Evolutionary conservation across 306 rosid species (phyloP).

Genomic region (Vigna mungo): DNA sequence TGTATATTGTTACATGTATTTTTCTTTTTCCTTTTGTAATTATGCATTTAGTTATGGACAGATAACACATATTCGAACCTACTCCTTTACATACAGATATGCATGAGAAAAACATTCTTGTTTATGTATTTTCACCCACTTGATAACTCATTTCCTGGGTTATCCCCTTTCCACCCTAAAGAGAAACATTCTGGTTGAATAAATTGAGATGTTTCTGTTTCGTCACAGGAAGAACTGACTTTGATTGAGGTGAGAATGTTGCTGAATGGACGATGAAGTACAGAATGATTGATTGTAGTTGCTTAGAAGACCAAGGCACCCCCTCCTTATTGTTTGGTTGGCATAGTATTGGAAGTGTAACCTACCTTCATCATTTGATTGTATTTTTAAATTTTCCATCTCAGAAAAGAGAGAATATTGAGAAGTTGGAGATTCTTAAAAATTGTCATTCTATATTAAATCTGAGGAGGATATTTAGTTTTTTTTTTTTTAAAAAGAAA

Average conservation of each 20-base stretch:
- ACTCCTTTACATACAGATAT: slow-evolving; percentile 3
- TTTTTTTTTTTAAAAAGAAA: too few species aligned
- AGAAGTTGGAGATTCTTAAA: too few species aligned
- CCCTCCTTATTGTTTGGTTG: slow-evolving; percentile 1
- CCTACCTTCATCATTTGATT: background rate
- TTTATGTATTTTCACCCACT: background rate
- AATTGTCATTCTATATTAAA: too few species aligned
- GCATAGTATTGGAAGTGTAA: slow-evolving; percentile 4
- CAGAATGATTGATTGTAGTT: slow-evolving; percentile 35
- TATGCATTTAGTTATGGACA: background rate
- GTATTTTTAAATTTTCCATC: background rate
- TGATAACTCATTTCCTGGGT: background rate
- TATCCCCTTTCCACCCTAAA: background rate
- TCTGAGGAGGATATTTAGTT: too few species aligned
- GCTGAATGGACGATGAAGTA: background rate
- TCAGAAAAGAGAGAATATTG: background rate
- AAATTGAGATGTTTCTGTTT: slow-evolving; percentile 2
- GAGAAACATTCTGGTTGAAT: background rate
- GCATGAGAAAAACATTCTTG: slow-evolving; percentile 6
- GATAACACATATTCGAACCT: background rate
- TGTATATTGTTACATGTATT: slow-evolving; percentile 17
- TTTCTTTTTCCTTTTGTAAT: slow-evolving; percentile 11
- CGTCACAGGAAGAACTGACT: slow-evolving; percentile 44
- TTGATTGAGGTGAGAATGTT: slow-evolving; percentile 24
- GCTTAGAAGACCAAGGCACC: slow-evolving; percentile 11